Base-by-base conservation (phyloP, 371 early-diverging fungal genomes). In the Apophysomyces variabilis region DNA sequence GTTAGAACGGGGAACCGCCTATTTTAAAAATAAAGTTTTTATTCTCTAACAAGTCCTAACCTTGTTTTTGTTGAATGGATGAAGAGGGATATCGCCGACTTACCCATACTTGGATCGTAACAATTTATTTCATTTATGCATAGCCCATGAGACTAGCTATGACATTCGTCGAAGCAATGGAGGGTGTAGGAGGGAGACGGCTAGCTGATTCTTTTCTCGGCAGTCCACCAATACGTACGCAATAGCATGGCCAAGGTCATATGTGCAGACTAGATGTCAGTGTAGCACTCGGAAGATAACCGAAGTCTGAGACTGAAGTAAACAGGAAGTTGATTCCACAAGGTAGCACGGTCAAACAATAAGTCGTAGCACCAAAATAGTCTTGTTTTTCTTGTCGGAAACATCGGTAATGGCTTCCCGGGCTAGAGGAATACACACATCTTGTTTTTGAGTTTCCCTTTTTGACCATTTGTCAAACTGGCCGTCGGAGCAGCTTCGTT, bases 321-420 rank as follows among this genome's bases (percentile, higher is more conserved):
- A 9, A 18, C 21, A 41, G 11, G 13, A 13, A 13, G 13, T 41
- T 8, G 41, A 41, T 41, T 41, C 9, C 54, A 50, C 21, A 50
- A 50, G 54, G 54, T 50, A 50, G 54, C 54, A 50, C 54, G 21
- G 54, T 50, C 54, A 50, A 50, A 50, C 54, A 50, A 50, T 50
- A 26, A 21, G 21, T 16, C 21, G 54, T 50, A 50, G 16, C 54
- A 50, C 54, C 54, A 50, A 21, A 9, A 50, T 50, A 21, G 21
- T 21, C 18, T 21, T 50, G 16, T 21, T 50, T n/a, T 41, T 41
- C 11, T 13, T 26, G 21, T 50, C 54, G 54, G 54, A 7, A 50
- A 35, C 18, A 50, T 50, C 54, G 54, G 54, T 50, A 18, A 16
- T 18, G 54, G 21, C 18, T 2, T 8, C 21, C 54, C 54, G 54